Conservation (phyloP, 2,329 filamentous ascomycete species). For the Penicillium italicum region DNA sequence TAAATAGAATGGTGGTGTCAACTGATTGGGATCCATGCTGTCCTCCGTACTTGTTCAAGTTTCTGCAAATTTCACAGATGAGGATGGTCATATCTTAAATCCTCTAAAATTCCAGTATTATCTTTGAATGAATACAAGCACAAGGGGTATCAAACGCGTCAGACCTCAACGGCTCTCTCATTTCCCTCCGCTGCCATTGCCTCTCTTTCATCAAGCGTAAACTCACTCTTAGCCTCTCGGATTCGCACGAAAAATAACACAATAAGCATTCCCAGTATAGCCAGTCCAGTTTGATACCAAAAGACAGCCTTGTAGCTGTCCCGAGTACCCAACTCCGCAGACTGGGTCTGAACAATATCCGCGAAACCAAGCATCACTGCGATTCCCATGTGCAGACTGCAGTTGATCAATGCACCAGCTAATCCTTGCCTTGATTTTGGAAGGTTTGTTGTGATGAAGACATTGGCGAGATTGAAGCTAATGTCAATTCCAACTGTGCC, state of each 20-base stretch:
- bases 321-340: slow-evolving; percentile 43
- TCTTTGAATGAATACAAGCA: neutral
- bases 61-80: neutral
- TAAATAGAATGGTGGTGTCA: neutral
- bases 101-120: neutral
- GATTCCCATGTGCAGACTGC: slow-evolving; percentile 67
- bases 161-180: neutral
- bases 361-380: slow-evolving; percentile 68
- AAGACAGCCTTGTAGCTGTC: slow-evolving; percentile 63
- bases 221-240: slow-evolving; percentile 53
- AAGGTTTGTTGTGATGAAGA: slow-evolving; percentile 72
- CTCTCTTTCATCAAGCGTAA: slow-evolving; percentile 56
- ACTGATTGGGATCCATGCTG: neutral
- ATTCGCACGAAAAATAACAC: slow-evolving; percentile 54
- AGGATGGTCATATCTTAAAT: neutral
- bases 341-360: slow-evolving; percentile 58
- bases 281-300: slow-evolving; percentile 59
- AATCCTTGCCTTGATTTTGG: slow-evolving; percentile 65
- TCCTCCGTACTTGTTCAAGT: neutral
- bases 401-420: slow-evolving; percentile 68
- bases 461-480: slow-evolving; percentile 69
- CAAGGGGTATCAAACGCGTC: neutral
- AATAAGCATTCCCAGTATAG: slow-evolving; percentile 51
- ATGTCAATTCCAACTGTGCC: slow-evolving; percentile 72
- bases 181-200: slow-evolving; percentile 1